Evolutionary conservation across 2,329 filamentous ascomycete genomes (phyloP).

Genomic region (Pseudodiploospora longispora): DNA sequence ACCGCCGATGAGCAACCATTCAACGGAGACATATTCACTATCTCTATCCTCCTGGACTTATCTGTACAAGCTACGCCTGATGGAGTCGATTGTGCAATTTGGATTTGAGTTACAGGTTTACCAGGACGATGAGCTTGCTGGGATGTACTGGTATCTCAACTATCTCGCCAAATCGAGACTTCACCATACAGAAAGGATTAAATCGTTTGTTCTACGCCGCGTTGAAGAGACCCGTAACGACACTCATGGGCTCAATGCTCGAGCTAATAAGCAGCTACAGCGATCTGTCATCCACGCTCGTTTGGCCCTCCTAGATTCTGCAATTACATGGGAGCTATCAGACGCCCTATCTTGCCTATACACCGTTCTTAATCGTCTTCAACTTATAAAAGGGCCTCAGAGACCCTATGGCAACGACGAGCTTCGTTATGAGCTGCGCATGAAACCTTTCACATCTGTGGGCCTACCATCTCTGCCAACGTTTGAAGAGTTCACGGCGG

Average conservation of each 20-base stretch:
- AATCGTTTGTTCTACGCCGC: conserved; percentile 48
- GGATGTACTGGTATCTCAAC: conserved; percentile 88
- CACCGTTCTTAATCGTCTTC: conserved; percentile 52
- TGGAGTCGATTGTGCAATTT: conserved; percentile 81
- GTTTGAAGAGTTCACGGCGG: conserved; percentile 49
- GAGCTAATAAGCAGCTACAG: conserved; percentile 35
- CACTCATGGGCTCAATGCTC: conserved; percentile 11
- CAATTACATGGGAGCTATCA: conserved; percentile 51
- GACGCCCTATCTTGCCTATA: conserved; percentile 56
- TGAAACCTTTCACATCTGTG: conserved; percentile 72
- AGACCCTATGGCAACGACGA: conserved; percentile 60
- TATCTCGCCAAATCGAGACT: conserved; percentile 61
- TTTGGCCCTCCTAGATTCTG: conserved; percentile 55
- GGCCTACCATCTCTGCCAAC: conserved; percentile 59
- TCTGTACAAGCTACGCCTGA: conserved; percentile 79
- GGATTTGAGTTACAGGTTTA: conserved; percentile 94
- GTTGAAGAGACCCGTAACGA: conserved; percentile 21
- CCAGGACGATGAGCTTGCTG: conserved; percentile 71
- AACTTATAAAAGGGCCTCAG: conserved; percentile 40
- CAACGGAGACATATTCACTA: conserved; percentile 53
- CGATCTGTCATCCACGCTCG: conserved; percentile 49
- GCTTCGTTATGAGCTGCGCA: conserved; percentile 72
- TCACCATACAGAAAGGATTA: conserved; percentile 65
- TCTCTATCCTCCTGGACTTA: conserved; percentile 85
- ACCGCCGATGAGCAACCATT: conserved; percentile 24